Conservation (phyloP, 2,329 filamentous ascomycete species). For the Nemania abortiva region DNA sequence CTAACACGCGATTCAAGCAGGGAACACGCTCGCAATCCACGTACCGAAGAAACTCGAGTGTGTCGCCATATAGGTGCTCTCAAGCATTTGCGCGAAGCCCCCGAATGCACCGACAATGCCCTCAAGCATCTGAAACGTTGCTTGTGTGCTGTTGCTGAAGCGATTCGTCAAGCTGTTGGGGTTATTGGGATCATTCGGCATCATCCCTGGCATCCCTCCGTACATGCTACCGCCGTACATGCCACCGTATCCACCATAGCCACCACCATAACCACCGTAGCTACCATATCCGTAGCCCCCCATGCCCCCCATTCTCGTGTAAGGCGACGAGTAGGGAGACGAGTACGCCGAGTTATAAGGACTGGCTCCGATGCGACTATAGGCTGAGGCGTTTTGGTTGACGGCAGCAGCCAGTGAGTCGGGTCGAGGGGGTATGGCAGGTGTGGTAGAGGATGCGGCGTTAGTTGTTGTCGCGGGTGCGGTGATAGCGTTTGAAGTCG, state of each 20-base stretch:
- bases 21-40: constrained; percentile 49
- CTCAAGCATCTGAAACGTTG: constrained; percentile 98
- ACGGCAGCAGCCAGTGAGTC: constrained; percentile 81
- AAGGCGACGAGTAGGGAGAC: constrained; percentile 63
- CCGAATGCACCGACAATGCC: constrained; percentile 96
- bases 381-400: constrained; percentile 88
- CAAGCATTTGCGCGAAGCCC: constrained; percentile 98
- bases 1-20: not conserved
- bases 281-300: constrained; percentile 57
- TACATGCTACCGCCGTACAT: constrained; percentile 54
- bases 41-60: constrained; percentile 98
- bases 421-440: constrained; percentile 84
- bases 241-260: constrained; percentile 58
- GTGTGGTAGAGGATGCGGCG: constrained; percentile 58
- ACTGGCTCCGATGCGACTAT: constrained; percentile 72
- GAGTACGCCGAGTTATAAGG: constrained; percentile 62
- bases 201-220: constrained; percentile 60
- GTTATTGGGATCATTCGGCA: constrained; percentile 78
- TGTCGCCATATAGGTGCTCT: constrained; percentile 99
- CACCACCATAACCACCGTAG: constrained; percentile 59
- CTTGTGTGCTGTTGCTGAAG: constrained; percentile 93
- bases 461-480: constrained; percentile 55
- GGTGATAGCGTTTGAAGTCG: constrained; percentile 56
- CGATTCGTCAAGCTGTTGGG: constrained; percentile 94
- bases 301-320: constrained; percentile 53